A percentile compares a stretch with the other conserved stretches of the same genome.
These are phyloP conservation scores for Globisporangium ultimum DNA, from an alignment of 352 stramenopile species.

Conservation along the genomic window DNA sequence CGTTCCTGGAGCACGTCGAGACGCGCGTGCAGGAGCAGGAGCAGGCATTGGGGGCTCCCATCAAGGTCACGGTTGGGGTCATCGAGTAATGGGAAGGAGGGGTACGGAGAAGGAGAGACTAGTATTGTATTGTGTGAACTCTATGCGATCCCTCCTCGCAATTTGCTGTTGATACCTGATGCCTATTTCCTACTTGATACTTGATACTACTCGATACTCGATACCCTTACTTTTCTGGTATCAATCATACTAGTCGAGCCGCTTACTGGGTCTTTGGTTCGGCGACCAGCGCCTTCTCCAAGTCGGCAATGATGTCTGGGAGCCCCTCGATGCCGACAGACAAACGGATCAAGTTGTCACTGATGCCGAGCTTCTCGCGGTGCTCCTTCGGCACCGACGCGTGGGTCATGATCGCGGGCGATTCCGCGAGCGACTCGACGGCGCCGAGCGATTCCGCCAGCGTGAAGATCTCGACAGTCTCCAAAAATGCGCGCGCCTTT, in stretches of 20 bases:
- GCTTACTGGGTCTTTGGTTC: conserved; percentile 29
- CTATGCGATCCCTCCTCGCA: background rate
- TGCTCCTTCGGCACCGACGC: conserved; percentile 87
- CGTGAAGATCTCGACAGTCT: conserved; percentile 90
- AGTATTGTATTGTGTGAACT: conserved; percentile 9
- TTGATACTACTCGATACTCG: too few relatives aligned
- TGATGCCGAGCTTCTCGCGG: conserved; percentile 88
- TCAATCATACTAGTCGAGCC: conserved; percentile 9
- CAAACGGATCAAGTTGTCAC: conserved; percentile 90
- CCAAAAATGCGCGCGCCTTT: conserved; percentile 89
- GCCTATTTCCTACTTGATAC: too few relatives aligned
- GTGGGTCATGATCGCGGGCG: conserved; percentile 94
- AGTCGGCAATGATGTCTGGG: conserved; percentile 88
- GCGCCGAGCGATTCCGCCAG: conserved; percentile 95
- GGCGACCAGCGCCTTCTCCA: conserved; percentile 75
- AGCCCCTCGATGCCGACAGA: conserved; percentile 92
- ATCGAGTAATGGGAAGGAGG: conserved; percentile 21
- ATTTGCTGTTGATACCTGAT: too few relatives aligned
- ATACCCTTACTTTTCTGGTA: background rate
- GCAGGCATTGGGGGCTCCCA: conserved; percentile 29
- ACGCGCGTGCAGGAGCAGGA: conserved; percentile 39
- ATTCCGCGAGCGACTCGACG: conserved; percentile 91
- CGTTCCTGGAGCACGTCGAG: conserved; percentile 39
- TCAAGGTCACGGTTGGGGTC: conserved; percentile 38
- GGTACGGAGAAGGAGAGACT: conserved; percentile 1